Percentiles rank a stretch among this genome's conserved stretches.
Evolutionary conservation across 169 alveolate genomes (phyloP).

Genomic region (Plasmodium reichenowi): DNA sequence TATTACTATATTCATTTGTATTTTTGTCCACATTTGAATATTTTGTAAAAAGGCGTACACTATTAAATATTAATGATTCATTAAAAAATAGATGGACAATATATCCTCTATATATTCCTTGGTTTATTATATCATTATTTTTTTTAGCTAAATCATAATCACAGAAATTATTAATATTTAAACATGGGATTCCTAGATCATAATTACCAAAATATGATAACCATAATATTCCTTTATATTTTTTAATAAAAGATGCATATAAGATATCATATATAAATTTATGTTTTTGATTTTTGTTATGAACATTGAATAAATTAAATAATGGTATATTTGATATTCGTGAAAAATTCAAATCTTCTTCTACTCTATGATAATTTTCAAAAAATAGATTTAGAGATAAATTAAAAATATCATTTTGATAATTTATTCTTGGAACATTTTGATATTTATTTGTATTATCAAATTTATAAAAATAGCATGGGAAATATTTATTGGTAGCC

Average conservation of each 20-base stretch:
- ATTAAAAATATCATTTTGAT: constrained; percentile 68
- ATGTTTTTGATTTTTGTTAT: constrained; percentile 76
- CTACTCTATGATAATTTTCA: constrained; percentile 77
- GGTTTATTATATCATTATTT: constrained; percentile 69
- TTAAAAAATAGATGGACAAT: constrained; percentile 83
- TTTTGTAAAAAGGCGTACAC: constrained; percentile 78
- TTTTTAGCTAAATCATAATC: constrained; percentile 82
- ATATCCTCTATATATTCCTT: constrained; percentile 84
- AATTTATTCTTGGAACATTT: constrained; percentile 48
- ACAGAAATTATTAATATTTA: constrained; percentile 68
- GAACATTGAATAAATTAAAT: constrained; percentile 71
- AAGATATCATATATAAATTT: constrained; percentile 82
- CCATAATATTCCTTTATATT: constrained; percentile 82
- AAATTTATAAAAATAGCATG: constrained; percentile 77
- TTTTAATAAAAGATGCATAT: constrained; percentile 79
- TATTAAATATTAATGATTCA: constrained; percentile 84
- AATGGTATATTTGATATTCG: constrained; percentile 81
- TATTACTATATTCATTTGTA: not conserved
- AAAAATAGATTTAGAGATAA: constrained; percentile 78
- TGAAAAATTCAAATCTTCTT: constrained; percentile 80
- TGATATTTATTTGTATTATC: constrained; percentile 77
- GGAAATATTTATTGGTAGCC: constrained; percentile 77
- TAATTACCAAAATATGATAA: constrained; percentile 78
- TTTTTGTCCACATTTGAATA: constrained; percentile 51
- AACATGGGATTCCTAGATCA: constrained; percentile 75